Evolutionary conservation across 306 rosid genomes (phyloP), one percentile per base, ranked within the genome.

Genomic region (Malus orientalis): DNA sequence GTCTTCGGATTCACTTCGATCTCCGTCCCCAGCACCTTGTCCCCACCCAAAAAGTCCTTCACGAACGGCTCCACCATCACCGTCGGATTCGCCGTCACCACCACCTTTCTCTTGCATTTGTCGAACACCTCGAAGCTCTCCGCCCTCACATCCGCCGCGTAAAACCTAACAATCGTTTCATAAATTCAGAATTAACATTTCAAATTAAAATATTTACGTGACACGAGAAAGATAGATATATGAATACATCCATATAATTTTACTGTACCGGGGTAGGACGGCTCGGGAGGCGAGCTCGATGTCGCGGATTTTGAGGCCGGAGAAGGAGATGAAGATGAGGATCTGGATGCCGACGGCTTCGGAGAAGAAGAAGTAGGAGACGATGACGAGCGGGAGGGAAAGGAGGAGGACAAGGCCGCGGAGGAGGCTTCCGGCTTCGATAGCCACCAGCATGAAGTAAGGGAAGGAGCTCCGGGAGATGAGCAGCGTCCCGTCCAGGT

Each of bases 201-300:
- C 18, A 57, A 62, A 13, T 62, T 62, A 27, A 62, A 29, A 29
- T 27, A n/a, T 13, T 61, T 14, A 23, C 4, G 58, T 0, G 15
- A 53, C 20, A 53, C 20, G n/a, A 53, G 58, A 54, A 14, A 22
- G 12, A 22, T 11, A 20, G 30, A 58, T 10, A 20, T n/a, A n/a
- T 4, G 3, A n/a, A n/a, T 58, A 58, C n/a, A 3, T 61, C 3
- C 6, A 60, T 60, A 11, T 25, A 5, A 12, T 4, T 60, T 60
- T 60, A 22, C 8, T 12, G 30, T 81, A 90, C 98, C 97, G 80
- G 6, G 98, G 98, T 33, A 92, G 91, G 1, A 92, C 97, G 55
- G 97, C 97, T 62, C 97, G 96, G 23, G 97, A 92, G 57, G 83
- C 97, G 77, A 95, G 97, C 75, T 95, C 97, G 78, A 95, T 95